Percentiles rank a stretch among this genome's conserved stretches.
Conservation (phyloP, 495 filamentous ascomycete species). For the Halenospora varia region DNA sequence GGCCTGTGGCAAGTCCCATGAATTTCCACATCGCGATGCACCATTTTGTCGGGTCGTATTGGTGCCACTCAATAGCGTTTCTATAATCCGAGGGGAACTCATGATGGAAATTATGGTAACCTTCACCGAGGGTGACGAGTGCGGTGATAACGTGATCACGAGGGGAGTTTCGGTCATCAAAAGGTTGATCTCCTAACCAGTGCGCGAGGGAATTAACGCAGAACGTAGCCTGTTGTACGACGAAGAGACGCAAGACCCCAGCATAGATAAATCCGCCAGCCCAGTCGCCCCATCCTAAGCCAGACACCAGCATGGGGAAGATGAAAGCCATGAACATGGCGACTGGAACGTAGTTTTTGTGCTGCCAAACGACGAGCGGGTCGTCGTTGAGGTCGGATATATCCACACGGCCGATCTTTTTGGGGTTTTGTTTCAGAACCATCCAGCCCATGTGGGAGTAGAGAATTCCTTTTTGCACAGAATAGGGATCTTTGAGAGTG, state of each 20-base stretch:
- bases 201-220: slow-evolving; percentile 98
- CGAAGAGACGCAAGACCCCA: slow-evolving; percentile 93
- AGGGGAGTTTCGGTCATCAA: slow-evolving; percentile 98
- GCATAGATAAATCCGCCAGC: slow-evolving; percentile 89
- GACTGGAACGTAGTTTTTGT: slow-evolving; percentile 86
- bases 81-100: slow-evolving; percentile 99
- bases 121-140: slow-evolving; percentile 91
- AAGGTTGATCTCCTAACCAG: slow-evolving; percentile 98
- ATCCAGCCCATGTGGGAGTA: slow-evolving; percentile 96
- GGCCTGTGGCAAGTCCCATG: slow-evolving; percentile 86
- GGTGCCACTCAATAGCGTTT: slow-evolving; percentile 96
- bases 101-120: slow-evolving; percentile 99
- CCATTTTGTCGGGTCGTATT: slow-evolving; percentile 99
- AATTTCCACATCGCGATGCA: slow-evolving; percentile 91
- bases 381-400: slow-evolving; percentile 97
- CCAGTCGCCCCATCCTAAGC: slow-evolving; percentile 88
- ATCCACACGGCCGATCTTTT: slow-evolving; percentile 90
- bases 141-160: slow-evolving; percentile 96
- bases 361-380: slow-evolving; percentile 89
- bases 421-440: slow-evolving; percentile 92
- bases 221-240: slow-evolving; percentile 99
- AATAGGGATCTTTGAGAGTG: slow-evolving; percentile 98
- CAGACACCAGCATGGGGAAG: slow-evolving; percentile 78
- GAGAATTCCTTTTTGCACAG: slow-evolving; percentile 92
- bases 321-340: slow-evolving; percentile 84